Base-by-base conservation (phyloP, 2,329 filamentous ascomycete genomes). In the Diatrype stigma region DNA sequence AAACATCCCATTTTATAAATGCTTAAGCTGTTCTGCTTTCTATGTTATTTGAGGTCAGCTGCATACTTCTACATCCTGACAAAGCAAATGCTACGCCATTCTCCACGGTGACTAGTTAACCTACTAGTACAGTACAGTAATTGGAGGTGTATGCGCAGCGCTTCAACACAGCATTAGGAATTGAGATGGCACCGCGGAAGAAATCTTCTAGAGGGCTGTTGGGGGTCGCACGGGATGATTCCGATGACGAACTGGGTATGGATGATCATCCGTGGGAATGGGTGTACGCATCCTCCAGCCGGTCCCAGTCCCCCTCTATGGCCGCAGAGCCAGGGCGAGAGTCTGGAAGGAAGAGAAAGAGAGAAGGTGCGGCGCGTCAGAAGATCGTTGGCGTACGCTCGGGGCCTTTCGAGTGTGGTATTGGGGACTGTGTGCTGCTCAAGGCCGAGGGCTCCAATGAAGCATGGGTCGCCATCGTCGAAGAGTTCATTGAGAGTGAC, bases 401-500 rank as follows among this genome's bases (percentile, higher is more conserved):
- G 79, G 92, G 91, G 22, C 76, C 69, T 12, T 96, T 96, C 57
- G 80, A 87, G 64, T 96, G 91, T 71, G 79, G 74, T 49, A 67
- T 96, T 35, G 94, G 94, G 42, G 91, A 99, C 64, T 81, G 84
- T 19, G 86, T 97, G 34, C 76, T 97, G 38, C 77, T 99, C 50
- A 95, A 96, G 68, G 90, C 92, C 1, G 90, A 95, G 37, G 90
- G 89, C 3, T 81, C 83, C 38, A 90, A 90, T 57, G 90, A 95
- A 62, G 88, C 91, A 11, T 99, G 94, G 92, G 88, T 95, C 2
- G 94, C 90, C 32, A 84, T 99, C 55, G 87, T 96, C 48, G 87
- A 86, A 62, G 85, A 89, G 42, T 96, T 99, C 59, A 67, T 85
- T 37, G 85, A 93, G 44, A 82, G 85, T 30, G 85, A 87, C 44